A percentile compares a stretch with the other conserved stretches of the same genome.
Evolutionary conservation across 352 stramenopile genomes (phyloP).

Genomic region (Phytophthora sp.): DNA sequence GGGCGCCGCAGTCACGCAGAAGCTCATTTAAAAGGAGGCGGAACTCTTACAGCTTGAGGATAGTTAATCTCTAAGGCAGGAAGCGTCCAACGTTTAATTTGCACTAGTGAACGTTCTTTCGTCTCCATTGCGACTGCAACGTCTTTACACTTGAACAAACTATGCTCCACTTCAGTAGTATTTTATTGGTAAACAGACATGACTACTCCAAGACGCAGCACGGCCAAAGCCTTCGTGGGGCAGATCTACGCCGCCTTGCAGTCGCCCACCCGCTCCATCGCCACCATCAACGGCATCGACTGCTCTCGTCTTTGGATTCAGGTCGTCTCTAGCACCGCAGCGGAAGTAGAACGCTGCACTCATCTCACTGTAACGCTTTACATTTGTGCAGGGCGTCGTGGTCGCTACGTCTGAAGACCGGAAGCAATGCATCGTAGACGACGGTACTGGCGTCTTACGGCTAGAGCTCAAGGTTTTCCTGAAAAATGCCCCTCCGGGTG

Average conservation of each 20-base stretch:
- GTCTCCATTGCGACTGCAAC: neutral
- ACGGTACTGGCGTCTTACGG: constrained; percentile 69
- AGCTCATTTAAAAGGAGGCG: constrained; percentile 83
- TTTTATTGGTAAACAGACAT: constrained; percentile 11
- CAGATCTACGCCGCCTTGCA: constrained; percentile 61
- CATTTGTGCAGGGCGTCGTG: constrained; percentile 54
- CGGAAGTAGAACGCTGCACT: neutral
- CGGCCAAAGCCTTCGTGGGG: constrained; percentile 63
- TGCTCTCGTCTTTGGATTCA: constrained; percentile 83
- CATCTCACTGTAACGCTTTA: neutral
- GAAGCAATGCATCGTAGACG: constrained; percentile 63
- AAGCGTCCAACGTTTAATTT: too few species aligned
- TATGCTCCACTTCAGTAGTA: constrained; percentile 9
- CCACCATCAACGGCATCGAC: constrained; percentile 62
- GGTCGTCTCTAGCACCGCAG: too few species aligned
- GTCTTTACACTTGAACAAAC: constrained; percentile 4
- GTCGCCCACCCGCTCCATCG: constrained; percentile 42
- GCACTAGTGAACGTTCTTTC: neutral
- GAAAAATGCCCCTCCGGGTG: constrained; percentile 61
- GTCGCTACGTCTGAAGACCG: constrained; percentile 42
- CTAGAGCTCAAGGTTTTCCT: constrained; percentile 71
- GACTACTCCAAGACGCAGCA: constrained; percentile 28
- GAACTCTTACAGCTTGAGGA: neutral
- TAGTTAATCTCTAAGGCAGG: too few species aligned
- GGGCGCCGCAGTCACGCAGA: constrained; percentile 91